These are phyloP conservation scores for Gossypium thurberi DNA, from an alignment of 345 rosid genomes.

Conservation along the genomic window DNA sequence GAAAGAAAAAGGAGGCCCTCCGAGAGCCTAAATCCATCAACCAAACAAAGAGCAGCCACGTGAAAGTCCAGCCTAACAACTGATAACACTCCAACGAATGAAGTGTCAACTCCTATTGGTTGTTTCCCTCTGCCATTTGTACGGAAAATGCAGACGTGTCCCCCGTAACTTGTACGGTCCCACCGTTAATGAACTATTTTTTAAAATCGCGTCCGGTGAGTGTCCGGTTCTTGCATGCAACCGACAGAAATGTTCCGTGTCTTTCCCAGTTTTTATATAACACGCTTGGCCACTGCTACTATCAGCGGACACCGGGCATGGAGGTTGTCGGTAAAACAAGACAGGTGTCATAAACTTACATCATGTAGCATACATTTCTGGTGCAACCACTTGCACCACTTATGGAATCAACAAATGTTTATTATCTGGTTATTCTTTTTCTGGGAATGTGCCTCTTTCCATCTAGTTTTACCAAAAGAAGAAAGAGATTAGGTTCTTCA, in stretches of 20 bases:
- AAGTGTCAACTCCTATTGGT: conserved; percentile 18
- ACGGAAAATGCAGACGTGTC: conserved; percentile 18
- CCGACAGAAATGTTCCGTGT: conserved; percentile 66
- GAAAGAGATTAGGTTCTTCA: conserved; percentile 51
- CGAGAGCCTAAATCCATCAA: neutral
- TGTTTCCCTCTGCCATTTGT: neutral
- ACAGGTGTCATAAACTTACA: conserved; percentile 33
- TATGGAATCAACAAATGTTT: conserved; percentile 24
- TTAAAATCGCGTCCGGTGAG: conserved; percentile 14
- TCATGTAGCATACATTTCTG: conserved; percentile 16
- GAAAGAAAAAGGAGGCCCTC: neutral
- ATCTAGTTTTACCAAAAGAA: conserved; percentile 45
- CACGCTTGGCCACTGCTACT: conserved; percentile 12
- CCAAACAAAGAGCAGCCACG: conserved; percentile 29
- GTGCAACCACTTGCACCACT: conserved; percentile 22
- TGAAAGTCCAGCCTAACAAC: conserved; percentile 21
- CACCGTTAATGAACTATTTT: neutral
- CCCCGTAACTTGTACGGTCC: conserved; percentile 26
- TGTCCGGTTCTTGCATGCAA: conserved; percentile 28
- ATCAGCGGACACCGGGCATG: conserved; percentile 36
- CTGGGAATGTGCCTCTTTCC: conserved; percentile 20
- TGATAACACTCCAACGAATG: neutral
- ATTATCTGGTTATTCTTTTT: conserved; percentile 37
- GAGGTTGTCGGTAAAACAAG: conserved; percentile 33
- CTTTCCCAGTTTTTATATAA: conserved; percentile 10